Evolutionary conservation across 2,329 filamentous ascomycete species (phyloP), one percentile per base, ranked within the genome.

Genomic region (Paecilomyces variotii): DNA sequence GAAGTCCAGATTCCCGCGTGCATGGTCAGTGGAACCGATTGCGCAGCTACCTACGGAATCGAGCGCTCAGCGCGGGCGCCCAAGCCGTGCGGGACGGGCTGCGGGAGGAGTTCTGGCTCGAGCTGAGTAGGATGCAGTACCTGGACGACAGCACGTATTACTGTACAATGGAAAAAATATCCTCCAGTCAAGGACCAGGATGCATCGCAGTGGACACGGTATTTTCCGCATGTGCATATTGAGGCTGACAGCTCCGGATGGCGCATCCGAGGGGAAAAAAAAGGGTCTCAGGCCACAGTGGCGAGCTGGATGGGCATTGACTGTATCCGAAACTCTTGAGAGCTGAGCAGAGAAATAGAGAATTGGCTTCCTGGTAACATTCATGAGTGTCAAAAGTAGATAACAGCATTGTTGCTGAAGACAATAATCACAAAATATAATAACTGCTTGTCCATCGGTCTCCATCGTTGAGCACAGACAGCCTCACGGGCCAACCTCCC

Each of bases 391-490:
- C n/a, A 45, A n/a, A n/a, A n/a, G n/a, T 45, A 19, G 9, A 24
- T 0, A 9, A 24, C 6, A 19, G 3, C 5, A 24, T 2, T 45
- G 19, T 19, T 24, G 39, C 19, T 19, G 39, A 14, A 19, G 39
- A 19, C 19, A 9, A 45, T 19, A 45, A 34, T 3, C 32, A 34
- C 9, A 7, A 49, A 25, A 27, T 25, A 50, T 25, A 50, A 34
- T 39, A n/a, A n/a, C 24, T 27, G 25, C n/a, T 19, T 19, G 19
- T 19, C 19, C 19, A 19, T 19, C 19, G 19, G 19, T 19, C 19
- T 19, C 24, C 25, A 30, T 51, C 28, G 51, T 53, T 28, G 53
- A 54, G 54, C 54, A 56, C 54, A 56, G 54, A 56, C 54, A 56
- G 35, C 35, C 26, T 56, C 54, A 56, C 54, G 54, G 54, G 35